Base-by-base conservation (phyloP, 805 yeast genomes). In the Saccharomyces mikatae region DNA sequence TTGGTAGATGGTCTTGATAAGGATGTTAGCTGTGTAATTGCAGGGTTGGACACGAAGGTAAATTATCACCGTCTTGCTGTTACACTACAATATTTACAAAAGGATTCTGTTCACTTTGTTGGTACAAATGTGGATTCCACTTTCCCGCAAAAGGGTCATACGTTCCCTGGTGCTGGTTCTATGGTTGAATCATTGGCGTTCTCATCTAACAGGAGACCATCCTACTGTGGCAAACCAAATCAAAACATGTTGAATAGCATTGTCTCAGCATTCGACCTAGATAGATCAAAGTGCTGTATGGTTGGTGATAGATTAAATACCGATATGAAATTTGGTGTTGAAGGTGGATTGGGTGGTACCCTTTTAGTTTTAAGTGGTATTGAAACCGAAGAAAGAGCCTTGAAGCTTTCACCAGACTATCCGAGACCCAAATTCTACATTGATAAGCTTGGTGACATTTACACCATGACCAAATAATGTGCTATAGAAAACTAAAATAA, bases 121-220 rank as follows among this genome's bases (percentile, higher is more conserved):
- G 98, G 97, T 24, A 94, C 98, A 4, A 94, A 94, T 69, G 87
- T 88, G 47, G 99, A 94, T 70, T 86, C 96, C 1, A 94, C 99
- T 0, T 94, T 83, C 75, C 99, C 99, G 1, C 81, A 87, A 55
- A 84, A 87, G 70, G 97, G 96, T 1, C 76, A 81, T 62, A 79
- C 88, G 50, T 78, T 94, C 50, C 96, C 97, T 21, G 99, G 99
- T 30, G 98, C 99, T 1, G 99, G 99, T 1, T 84, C 97, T 1
- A 80, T 89, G 59, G 84, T 92, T 47, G 87, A 89, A 60, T 78
- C 90, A 0, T 83, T 89, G 17, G 81, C 88, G 1, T 82, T 73
- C 60, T 84, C 92, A 11, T 73, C 88, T 24, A 91, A 89, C n/a
- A 80, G 97, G 60, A 74, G 80, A 58, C 98, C 99, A 1, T 83